A percentile compares a stretch with the other conserved stretches of the same genome.
Evolutionary conservation across 31 red algal species (phyloP).

Genomic region (Porphyra umbilicalis): DNA sequence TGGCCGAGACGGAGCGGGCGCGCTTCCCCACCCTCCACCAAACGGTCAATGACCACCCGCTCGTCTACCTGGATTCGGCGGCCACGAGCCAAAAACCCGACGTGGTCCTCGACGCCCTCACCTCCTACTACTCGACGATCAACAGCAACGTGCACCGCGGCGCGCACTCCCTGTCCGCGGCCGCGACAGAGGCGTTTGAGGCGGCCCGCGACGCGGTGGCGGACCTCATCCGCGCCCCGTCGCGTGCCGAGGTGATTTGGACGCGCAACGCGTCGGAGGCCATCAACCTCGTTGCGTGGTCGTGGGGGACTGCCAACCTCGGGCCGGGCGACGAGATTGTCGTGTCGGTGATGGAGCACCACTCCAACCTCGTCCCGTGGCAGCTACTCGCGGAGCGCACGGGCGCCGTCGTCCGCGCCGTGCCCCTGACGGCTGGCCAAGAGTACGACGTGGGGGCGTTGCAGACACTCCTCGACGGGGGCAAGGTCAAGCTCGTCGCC

Average conservation of each 20-base stretch:
- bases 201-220: constrained; percentile 44
- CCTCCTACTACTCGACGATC: constrained; percentile 46
- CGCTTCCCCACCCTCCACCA: constrained; percentile 44
- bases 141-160: constrained; percentile 97
- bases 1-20: background rate
- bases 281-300: constrained; percentile 87
- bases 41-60: constrained; percentile 32
- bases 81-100: constrained; percentile 95
- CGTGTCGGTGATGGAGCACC: constrained; percentile 85
- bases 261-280: constrained; percentile 88
- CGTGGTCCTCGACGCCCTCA: constrained; percentile 76
- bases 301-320: constrained; percentile 60
- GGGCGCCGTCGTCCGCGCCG: constrained; percentile 45
- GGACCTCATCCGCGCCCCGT: constrained; percentile 50
- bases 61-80: constrained; percentile 92
- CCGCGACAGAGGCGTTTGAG: constrained; percentile 81
- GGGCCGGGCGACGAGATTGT: constrained; percentile 71
- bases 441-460: constrained; percentile 56
- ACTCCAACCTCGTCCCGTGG: constrained; percentile 98
- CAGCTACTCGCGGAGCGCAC: constrained; percentile 66
- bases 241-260: constrained; percentile 68
- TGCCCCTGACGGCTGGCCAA: constrained; percentile 28
- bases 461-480: constrained; percentile 14
- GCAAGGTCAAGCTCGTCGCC: constrained; percentile 64
- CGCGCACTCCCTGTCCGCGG: constrained; percentile 68